Evolutionary conservation across 345 rosid species (phyloP).

Genomic region (Iberis pinnata): DNA sequence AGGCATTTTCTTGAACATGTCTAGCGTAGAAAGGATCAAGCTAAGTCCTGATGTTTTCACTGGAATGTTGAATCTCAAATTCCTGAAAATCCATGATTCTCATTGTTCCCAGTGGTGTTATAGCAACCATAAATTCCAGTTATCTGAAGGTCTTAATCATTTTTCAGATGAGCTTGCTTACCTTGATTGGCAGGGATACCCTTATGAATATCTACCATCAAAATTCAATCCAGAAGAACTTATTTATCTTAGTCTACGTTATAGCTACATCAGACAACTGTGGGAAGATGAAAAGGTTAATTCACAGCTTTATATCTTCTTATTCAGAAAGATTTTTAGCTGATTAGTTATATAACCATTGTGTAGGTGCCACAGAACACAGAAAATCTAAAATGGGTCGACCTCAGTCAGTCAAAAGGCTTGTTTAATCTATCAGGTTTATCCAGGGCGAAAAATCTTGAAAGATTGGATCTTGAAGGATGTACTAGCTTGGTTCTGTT

Average conservation of each 20-base stretch:
- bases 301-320: background rate
- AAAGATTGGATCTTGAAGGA: constrained; percentile 17
- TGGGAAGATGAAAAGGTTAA: constrained; percentile 30
- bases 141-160: background rate
- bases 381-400: constrained; percentile 23
- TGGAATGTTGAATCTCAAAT: constrained; percentile 31
- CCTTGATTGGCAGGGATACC: constrained; percentile 32
- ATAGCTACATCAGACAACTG: constrained; percentile 25
- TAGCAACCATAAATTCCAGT: background rate
- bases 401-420: constrained; percentile 20
- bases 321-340: background rate
- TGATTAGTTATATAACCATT: background rate
- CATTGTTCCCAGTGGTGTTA: constrained; percentile 20
- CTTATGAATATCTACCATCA: constrained; percentile 24
- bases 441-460: constrained; percentile 26
- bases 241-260: constrained; percentile 13
- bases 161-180: constrained; percentile 25
- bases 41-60: constrained; percentile 18
- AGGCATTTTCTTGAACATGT: constrained; percentile 29
- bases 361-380: constrained; percentile 12
- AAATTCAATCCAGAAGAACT: constrained; percentile 23
- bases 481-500: constrained; percentile 23
- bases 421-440: constrained; percentile 26
- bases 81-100: constrained; percentile 27
- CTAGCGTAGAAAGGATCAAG: constrained; percentile 5